Evolutionary conservation across 1,139 yeast genomes (phyloP).

Genomic region (Kodamaea alishanica): DNA sequence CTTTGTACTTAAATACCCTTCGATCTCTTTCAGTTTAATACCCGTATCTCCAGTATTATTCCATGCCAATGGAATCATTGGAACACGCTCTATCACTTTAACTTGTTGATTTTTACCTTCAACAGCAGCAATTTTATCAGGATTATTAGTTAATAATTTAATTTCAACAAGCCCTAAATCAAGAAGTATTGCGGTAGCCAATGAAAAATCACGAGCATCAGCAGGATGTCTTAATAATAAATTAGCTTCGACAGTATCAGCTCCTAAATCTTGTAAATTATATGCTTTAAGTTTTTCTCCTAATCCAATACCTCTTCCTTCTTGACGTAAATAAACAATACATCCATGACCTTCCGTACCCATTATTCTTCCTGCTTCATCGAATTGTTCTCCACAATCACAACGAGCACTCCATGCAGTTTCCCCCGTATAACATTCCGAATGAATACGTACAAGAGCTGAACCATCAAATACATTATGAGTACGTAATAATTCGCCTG

Average conservation of each 20-base stretch:
- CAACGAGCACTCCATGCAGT: conserved; percentile 99
- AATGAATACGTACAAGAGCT: conserved; percentile 72
- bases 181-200: conserved; percentile 87
- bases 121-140: conserved; percentile 92
- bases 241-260: conserved; percentile 97
- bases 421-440: conserved; percentile 98
- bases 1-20: conserved; percentile 88
- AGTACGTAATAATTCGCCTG: conserved; percentile 50
- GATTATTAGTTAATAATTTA: conserved; percentile 86
- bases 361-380: conserved; percentile 94
- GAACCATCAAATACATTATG: conserved; percentile 43
- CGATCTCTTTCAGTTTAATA: conserved; percentile 78
- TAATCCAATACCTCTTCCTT: conserved; percentile 96
- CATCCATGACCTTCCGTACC: conserved; percentile 86
- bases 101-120: conserved; percentile 75
- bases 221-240: conserved; percentile 92
- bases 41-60: conserved; percentile 49
- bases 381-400: conserved; percentile 98
- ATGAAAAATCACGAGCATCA: conserved; percentile 86
- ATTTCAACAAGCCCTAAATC: conserved; percentile 77
- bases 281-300: conserved; percentile 97
- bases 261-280: conserved; percentile 94
- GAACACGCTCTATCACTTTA: conserved; percentile 78
- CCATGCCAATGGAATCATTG: conserved; percentile 98
- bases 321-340: conserved; percentile 93